A percentile compares a stretch with the other conserved stretches of the same genome.
Evolutionary conservation across 805 yeast species (phyloP).

Genomic region (Wickerhamomyces tratensis): DNA sequence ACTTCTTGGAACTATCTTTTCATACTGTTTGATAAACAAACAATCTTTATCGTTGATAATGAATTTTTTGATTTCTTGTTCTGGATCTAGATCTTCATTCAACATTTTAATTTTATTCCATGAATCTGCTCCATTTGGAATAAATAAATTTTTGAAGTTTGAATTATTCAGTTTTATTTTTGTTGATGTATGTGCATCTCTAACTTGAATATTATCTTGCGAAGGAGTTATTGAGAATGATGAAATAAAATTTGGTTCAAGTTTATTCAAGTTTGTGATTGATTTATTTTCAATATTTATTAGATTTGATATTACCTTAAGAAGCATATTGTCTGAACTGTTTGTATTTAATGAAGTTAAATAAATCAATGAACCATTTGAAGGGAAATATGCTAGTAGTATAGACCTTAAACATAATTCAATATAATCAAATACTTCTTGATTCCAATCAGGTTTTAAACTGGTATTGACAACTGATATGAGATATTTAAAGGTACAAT

Average conservation of each 20-base stretch:
- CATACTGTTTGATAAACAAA: conserved; percentile 7
- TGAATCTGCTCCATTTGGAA: conserved; percentile 45
- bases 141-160: conserved; percentile 11
- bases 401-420: conserved; percentile 26
- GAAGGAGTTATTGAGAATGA: too few species aligned
- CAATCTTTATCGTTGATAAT: conserved; percentile 18
- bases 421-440: conserved; percentile 15
- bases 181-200: not conserved
- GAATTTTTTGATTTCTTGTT: conserved; percentile 10
- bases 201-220: too few species aligned
- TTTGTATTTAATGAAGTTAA: not conserved
- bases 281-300: not conserved
- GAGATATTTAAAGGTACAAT: not conserved
- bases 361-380: conserved; percentile 5
- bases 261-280: too few species aligned
- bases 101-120: conserved; percentile 36
- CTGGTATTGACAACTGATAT: conserved; percentile 5
- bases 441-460: conserved; percentile 6
- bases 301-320: conserved; percentile 3
- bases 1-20: conserved; percentile 8
- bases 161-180: conserved; percentile 6
- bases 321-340: not conserved
- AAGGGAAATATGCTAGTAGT: conserved; percentile 1
- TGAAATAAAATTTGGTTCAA: too few species aligned
- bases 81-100: conserved; percentile 23